Conservation (phyloP, 2,329 filamentous ascomycete species). For the Botrytis byssoidea region DNA sequence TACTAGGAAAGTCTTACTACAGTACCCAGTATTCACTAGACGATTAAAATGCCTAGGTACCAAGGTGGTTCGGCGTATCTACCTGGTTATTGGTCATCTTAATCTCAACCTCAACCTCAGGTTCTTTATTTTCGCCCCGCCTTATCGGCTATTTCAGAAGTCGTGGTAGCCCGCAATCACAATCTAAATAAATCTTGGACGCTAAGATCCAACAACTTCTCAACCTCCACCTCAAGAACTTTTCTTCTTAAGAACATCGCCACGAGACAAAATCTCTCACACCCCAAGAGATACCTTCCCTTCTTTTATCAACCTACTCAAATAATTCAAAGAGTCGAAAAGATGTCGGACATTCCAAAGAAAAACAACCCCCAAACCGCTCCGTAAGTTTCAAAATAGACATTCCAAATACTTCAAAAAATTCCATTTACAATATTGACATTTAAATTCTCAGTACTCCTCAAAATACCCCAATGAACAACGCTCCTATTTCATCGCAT, state of each 20-base stretch:
- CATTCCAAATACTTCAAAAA: slow-evolving; percentile 10
- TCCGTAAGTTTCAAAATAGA: slow-evolving; percentile 52
- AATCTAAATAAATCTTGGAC: slow-evolving; percentile 21
- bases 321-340: slow-evolving; percentile 23
- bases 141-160: slow-evolving; percentile 21
- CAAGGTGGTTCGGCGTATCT: background rate
- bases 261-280: slow-evolving; percentile 20
- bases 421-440: slow-evolving; percentile 7
- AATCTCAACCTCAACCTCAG: slow-evolving; percentile 5
- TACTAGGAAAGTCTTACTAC: background rate
- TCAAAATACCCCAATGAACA: slow-evolving; percentile 94
- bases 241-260: slow-evolving; percentile 20
- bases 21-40: background rate
- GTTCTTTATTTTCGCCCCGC: slow-evolving; percentile 20
- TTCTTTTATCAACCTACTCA: slow-evolving; percentile 9
- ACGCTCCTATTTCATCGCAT: slow-evolving; percentile 95
- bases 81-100: background rate
- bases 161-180: slow-evolving; percentile 22
- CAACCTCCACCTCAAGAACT: slow-evolving; percentile 22
- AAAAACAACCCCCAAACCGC: slow-evolving; percentile 58
- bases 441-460: slow-evolving; percentile 68
- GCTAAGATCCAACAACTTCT: slow-evolving; percentile 24
- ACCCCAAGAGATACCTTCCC: slow-evolving; percentile 8
- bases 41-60: background rate
- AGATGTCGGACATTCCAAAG: slow-evolving; percentile 64